A percentile compares a stretch with the other conserved stretches of the same genome.
Evolutionary conservation across 1,284 basidiomycete genomes (phyloP).

Genomic region (Ganoderma multipileum): DNA sequence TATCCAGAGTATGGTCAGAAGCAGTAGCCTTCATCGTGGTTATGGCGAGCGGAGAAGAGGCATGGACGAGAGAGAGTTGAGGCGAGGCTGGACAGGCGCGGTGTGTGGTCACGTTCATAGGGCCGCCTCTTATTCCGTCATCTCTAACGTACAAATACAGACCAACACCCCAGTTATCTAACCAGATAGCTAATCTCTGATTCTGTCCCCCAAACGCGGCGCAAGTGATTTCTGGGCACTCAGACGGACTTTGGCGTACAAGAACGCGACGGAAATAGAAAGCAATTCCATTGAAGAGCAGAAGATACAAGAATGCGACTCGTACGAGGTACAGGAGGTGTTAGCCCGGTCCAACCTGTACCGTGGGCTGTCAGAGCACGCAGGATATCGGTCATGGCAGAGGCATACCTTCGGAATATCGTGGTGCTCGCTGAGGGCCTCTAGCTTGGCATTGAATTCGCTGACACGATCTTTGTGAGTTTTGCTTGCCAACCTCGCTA

Average conservation of each 20-base stretch:
- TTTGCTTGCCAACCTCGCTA: conserved; percentile 82
- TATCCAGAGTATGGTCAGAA: conserved; percentile 42
- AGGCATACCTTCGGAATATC: conserved; percentile 86
- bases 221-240: background rate
- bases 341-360: conserved; percentile 82
- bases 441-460: conserved; percentile 91
- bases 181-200: conserved; percentile 6
- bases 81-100: conserved; percentile 33
- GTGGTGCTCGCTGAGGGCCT: conserved; percentile 90
- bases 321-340: conserved; percentile 32
- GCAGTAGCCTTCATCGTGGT: conserved; percentile 39
- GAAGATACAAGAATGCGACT: conserved; percentile 14
- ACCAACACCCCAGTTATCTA: conserved; percentile 39
- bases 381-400: conserved; percentile 7
- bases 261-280: conserved; percentile 3
- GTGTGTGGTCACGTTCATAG: conserved; percentile 40
- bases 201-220: conserved; percentile 12
- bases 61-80: conserved; percentile 41
- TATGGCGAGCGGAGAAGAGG: conserved; percentile 33
- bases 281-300: conserved; percentile 11
- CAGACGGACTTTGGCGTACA: conserved; percentile 3
- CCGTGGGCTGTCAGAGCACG: background rate
- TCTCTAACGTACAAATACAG: conserved; percentile 42
- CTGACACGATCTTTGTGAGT: conserved; percentile 97
- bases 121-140: conserved; percentile 41